These are phyloP conservation scores for Gossypium schwendimanii DNA, from an alignment of 441 rosid genomes.

Conservation along the genomic window DNA sequence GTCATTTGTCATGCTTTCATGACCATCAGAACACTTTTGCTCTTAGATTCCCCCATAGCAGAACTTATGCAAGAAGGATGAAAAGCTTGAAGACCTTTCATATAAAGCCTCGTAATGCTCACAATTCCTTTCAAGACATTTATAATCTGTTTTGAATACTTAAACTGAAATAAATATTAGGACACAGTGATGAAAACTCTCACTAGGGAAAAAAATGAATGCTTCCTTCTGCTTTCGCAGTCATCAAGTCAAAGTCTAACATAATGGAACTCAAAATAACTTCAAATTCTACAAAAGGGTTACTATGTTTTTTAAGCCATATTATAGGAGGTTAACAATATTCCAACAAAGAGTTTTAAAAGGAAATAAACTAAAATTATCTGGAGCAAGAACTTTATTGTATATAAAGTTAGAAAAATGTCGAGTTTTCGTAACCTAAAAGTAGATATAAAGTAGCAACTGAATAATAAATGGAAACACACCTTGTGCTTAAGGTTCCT, in stretches of 20 bases:
- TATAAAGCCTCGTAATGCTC: neutral
- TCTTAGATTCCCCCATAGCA: neutral
- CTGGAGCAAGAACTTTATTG: neutral
- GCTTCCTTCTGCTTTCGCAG: neutral
- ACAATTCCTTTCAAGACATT: neutral
- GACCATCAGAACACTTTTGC: neutral
- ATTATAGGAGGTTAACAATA: neutral
- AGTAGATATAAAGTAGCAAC: neutral
- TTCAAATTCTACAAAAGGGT: neutral
- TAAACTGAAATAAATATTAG: neutral
- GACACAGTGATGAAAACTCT: neutral
- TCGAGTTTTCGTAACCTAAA: neutral
- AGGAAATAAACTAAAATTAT: neutral
- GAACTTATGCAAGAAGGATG: neutral
- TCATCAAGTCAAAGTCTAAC: neutral
- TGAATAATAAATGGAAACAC: constrained; percentile 10
- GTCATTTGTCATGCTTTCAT: neutral
- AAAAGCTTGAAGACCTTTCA: neutral
- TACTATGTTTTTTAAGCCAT: neutral
- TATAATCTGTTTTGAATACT: neutral
- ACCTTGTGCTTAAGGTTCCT: constrained; percentile 49
- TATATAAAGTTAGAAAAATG: neutral
- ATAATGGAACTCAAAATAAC: neutral
- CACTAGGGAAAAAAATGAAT: neutral
- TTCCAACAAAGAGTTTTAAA: neutral